These are phyloP conservation scores for Rhytidiadelphus loreus DNA, from an alignment of 225 moss, liverwort and hornwort genomes.

Conservation along the genomic window DNA sequence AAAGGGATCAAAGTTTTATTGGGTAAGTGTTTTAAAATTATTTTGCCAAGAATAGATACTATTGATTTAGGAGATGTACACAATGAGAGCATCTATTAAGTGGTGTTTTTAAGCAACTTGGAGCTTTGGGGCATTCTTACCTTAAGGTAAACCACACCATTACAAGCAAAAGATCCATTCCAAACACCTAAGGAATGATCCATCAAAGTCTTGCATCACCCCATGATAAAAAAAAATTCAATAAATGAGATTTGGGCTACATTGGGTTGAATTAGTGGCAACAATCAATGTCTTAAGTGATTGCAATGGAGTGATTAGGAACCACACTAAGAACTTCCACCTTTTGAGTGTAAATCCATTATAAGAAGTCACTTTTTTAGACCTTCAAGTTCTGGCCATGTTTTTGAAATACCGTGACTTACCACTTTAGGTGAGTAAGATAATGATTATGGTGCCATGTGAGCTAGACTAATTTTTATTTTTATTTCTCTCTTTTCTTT, in stretches of 20 bases:
- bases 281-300: background rate
- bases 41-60: background rate
- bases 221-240: accelerated
- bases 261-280: background rate
- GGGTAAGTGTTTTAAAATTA: background rate
- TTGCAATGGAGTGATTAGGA: accelerated
- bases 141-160: background rate
- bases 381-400: background rate
- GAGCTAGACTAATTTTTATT: no score
- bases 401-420: background rate
- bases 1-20: background rate
- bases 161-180: background rate
- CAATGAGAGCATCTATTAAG: background rate
- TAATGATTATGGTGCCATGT: no score
- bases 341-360: background rate
- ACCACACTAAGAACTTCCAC: background rate
- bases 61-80: background rate
- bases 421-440: background rate
- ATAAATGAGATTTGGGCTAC: background rate
- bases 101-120: background rate
- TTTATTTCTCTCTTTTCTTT: no score
- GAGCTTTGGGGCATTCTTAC: background rate
- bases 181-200: background rate
- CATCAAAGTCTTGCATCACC: background rate
- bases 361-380: background rate